Conservation (phyloP, 2,329 filamentous ascomycete genomes). For the Onygenales sp. region DNA sequence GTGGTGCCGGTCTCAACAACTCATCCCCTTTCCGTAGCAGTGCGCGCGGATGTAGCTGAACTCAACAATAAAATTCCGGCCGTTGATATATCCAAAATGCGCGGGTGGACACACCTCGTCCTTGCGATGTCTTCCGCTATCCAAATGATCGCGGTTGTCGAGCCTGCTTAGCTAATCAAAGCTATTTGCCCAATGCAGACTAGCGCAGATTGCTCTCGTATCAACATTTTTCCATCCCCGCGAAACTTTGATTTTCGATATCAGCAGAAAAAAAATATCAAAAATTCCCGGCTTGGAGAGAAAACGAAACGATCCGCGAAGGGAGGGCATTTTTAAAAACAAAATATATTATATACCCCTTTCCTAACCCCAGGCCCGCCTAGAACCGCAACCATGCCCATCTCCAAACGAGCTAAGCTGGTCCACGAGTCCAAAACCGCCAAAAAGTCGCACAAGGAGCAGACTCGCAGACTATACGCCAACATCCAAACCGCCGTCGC, state of each 20-base stretch:
- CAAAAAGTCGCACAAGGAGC: conserved; percentile 87
- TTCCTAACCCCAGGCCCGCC: too few relatives aligned
- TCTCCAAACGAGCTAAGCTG: conserved; percentile 86
- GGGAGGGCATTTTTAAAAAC: neutral
- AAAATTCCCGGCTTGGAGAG: conserved; percentile 15
- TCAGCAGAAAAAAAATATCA: conserved; percentile 16
- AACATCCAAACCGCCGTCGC: conserved; percentile 79
- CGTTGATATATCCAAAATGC: too few relatives aligned
- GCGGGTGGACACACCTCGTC: too few relatives aligned
- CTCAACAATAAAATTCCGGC: neutral
- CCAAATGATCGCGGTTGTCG: neutral
- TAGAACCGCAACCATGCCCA: conserved; percentile 66
- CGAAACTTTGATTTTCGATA: conserved; percentile 7
- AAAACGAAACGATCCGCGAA: neutral
- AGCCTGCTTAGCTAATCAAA: conserved; percentile 10
- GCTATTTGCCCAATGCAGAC: conserved; percentile 23
- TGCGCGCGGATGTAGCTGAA: neutral
- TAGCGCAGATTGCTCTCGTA: conserved; percentile 23
- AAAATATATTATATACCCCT: neutral
- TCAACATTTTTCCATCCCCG: conserved; percentile 25
- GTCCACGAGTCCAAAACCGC: conserved; percentile 82
- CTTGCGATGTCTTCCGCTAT: too few relatives aligned
- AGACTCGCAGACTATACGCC: conserved; percentile 75
- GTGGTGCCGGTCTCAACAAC: neutral
- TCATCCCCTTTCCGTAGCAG: neutral